Evolutionary conservation across 768 basidiomycete genomes (phyloP), one percentile per base, ranked within the genome.

Genomic region (Mycena galopus): DNA sequence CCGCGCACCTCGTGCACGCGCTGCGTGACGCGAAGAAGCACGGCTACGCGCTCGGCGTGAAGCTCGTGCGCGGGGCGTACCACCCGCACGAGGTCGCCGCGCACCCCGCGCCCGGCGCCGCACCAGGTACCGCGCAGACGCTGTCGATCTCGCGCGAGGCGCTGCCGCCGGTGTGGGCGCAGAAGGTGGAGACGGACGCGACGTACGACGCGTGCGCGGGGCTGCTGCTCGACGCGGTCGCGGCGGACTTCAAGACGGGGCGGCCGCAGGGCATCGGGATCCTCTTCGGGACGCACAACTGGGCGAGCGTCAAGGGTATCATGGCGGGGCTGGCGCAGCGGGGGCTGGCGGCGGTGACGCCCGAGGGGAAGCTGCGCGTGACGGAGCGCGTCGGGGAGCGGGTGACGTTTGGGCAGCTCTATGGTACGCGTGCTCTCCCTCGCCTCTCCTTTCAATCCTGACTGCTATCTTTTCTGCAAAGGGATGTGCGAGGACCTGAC

Each of bases 31-130:
- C 96, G 4, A 85, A 88, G 72, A 80, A 79, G 61, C 85, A 91
- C 73, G 86, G 88, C 42, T 97, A 94, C 78, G 86, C 93, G 0
- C 87, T 97, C 0, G 96, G 96, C 12, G 91, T 96, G 66, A 98
- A 98, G 81, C 92, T 98, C 58, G 96, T 98, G 33, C 90, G 96
- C 27, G 96, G 96, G 0, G 96, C 96, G 3, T 98, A 98, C 81
- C 95, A 96, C 77, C 86, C 90, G 0, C 89, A 93, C 68, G 96
- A 98, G 78, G 73, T 88, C 30, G 82, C 86, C 6, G 90, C 90
- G 2, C 86, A 90, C 71, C 73, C 76, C 16, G 75, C 82, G 19
- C 63, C 69, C 30, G 67, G 35, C 79, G 23, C 57, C 35, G 21
- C 57, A 11, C 17, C 14, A 27, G 25, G 51, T 3, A 10, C 25